Evolutionary conservation across 371 early-diverging fungal genomes (phyloP), one percentile per base, ranked within the genome.

Genomic region (Apophysomyces elegans): DNA sequence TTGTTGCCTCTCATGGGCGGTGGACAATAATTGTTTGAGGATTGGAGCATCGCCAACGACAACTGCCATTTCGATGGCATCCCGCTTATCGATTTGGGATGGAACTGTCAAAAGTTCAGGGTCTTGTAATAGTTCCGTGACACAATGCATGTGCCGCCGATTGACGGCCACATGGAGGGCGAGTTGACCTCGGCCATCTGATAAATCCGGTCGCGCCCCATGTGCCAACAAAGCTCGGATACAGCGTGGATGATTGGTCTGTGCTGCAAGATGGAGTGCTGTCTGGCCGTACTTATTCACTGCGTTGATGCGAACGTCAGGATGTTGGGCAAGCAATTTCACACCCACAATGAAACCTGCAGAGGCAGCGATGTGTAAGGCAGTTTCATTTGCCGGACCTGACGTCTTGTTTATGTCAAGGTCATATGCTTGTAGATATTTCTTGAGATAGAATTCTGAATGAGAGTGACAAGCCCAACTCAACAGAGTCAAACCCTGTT

Each of bases 331-430:
- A 16, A 82, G 39, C 8, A 71, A 37, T 11, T 67, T 59, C 8
- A 82, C 47, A 18, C 78, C 82, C 35, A 60, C 39, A 8, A 41
- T 35, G 57, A 79, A 82, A 13, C 77, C 79, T n/a, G 66, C 56
- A 35, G 71, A 21, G 37, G 70, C 76, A 5, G 84, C 79, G 35
- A 76, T 66, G 32, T 83, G 84, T 4, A 83, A 47, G 2, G 78
- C 79, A 1, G 80, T 78, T 35, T 74, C 67, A 39, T 65, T 58
- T 43, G 73, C 68, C 8, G 54, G 54, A 11, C 54, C 54, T 50
- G 70, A 68, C 7, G 61, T 69, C 16, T 67, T 41, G 44, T 74
- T 73, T 58, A 71, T 63, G 35, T 79, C 71, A 36, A 77, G 64
- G 56, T 78, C 68, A 4, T 61, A 62, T 46, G 60, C 54, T 7